Conservation (phyloP, 371 early-diverging fungal genomes). For the Lichtheimia corymbifera region DNA sequence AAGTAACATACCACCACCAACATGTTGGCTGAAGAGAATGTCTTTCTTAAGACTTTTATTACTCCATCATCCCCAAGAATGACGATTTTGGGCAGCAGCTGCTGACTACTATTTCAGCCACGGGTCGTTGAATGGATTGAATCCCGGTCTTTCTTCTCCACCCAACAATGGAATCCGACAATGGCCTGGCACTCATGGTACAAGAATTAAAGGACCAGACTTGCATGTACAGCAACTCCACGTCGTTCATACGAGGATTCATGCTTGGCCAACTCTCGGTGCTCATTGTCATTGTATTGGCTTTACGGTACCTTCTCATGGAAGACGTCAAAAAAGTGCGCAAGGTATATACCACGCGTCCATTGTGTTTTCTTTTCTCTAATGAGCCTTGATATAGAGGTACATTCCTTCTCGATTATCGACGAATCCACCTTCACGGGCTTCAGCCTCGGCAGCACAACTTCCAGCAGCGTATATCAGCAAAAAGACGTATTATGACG, state of each 20-base stretch:
- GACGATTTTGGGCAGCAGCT: too few relatives aligned
- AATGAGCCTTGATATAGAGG: constrained; percentile 16
- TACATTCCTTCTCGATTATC: constrained; percentile 47
- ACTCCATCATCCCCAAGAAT: too few relatives aligned
- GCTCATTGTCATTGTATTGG: constrained; percentile 54
- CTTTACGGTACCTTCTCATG: constrained; percentile 61
- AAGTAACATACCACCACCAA: too few relatives aligned
- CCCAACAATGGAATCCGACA: constrained; percentile 1
- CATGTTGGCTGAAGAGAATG: too few relatives aligned
- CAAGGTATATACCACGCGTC: constrained; percentile 31
- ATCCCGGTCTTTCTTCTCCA: too few relatives aligned
- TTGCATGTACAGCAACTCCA: constrained; percentile 27
- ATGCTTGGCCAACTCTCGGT: constrained; percentile 64
- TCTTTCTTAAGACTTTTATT: too few relatives aligned
- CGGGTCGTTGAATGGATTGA: too few relatives aligned
- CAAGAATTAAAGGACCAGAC: constrained; percentile 13
- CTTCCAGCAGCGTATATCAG: constrained; percentile 52
- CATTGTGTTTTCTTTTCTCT: too few relatives aligned
- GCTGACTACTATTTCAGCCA: too few relatives aligned
- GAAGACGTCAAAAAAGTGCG: constrained; percentile 56
- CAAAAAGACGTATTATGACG: constrained; percentile 64
- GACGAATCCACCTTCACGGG: constrained; percentile 34
- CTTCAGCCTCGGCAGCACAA: constrained; percentile 26
- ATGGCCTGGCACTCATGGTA: constrained; percentile 10
- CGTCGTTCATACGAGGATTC: constrained; percentile 59